phyloP scores from a whole-genome alignment of 139 green algal genomes.

The Chlamydomonas schloesseri region DNA sequence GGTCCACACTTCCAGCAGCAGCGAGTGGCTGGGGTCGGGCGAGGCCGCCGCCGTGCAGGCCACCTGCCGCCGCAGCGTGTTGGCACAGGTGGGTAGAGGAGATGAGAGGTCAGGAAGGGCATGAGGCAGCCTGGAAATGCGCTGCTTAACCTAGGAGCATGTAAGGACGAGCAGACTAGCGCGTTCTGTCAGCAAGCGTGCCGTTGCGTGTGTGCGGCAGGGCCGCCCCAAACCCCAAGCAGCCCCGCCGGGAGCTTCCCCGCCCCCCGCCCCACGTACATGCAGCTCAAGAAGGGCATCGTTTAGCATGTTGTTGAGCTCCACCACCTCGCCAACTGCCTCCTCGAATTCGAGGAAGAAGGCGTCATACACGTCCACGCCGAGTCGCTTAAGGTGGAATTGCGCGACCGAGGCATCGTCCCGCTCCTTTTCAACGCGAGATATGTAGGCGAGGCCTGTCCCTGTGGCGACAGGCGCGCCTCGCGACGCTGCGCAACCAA shows the following conservation, averaged over 20 bases:
- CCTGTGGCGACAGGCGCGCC: background rate
- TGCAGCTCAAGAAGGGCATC: background rate
- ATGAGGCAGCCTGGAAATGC: no score
- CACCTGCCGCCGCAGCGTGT: background rate
- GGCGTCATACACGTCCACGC: background rate
- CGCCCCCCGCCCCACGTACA: background rate
- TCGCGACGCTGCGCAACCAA: background rate
- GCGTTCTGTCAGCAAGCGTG: no score
- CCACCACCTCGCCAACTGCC: background rate
- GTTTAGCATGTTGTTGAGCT: background rate
- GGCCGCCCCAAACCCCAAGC: no score
- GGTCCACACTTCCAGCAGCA: background rate
- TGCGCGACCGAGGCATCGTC: constrained; percentile 1
- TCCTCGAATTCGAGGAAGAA: constrained; percentile 18
- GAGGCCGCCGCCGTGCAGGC: background rate
- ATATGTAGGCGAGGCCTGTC: background rate
- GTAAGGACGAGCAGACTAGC: no score
- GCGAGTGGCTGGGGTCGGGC: background rate
- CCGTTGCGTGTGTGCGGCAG: no score
- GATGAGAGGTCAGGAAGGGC: no score
- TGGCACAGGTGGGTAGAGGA: no score
- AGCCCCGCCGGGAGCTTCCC: no score
- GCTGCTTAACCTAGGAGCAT: no score
- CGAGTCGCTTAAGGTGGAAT: background rate
- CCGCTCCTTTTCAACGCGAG: constrained; percentile 8